These are phyloP conservation scores for Takashimella tepidaria DNA, from an alignment of 1,284 basidiomycete genomes.

Conservation along the genomic window DNA sequence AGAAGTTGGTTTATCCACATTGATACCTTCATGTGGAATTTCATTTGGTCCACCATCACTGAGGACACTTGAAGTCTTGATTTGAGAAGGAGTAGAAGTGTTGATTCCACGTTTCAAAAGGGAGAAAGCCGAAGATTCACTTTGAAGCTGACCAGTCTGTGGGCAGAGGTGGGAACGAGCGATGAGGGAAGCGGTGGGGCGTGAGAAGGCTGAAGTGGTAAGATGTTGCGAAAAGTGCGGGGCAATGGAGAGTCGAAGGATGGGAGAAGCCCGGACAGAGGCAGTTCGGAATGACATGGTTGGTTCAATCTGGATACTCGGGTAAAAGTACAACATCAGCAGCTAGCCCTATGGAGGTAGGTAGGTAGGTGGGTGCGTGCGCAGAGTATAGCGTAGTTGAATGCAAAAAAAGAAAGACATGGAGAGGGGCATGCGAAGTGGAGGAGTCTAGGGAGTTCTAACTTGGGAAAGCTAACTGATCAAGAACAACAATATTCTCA, in stretches of 20 bases:
- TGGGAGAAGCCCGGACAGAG: too few relatives aligned
- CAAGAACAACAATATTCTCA: too few relatives aligned
- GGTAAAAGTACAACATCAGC: too few relatives aligned
- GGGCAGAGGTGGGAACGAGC: slow-evolving; percentile 2
- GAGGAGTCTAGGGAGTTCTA: too few relatives aligned
- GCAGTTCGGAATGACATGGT: slow-evolving; percentile 28
- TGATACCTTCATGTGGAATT: slow-evolving; percentile 40
- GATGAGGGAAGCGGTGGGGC: slow-evolving; percentile 4
- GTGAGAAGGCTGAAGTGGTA: slow-evolving; percentile 10
- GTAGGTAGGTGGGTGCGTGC: too few relatives aligned
- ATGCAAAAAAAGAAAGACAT: too few relatives aligned
- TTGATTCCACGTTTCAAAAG: slow-evolving; percentile 10
- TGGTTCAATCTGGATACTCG: background rate
- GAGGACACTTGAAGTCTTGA: slow-evolving; percentile 18
- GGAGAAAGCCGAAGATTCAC: slow-evolving; percentile 7
- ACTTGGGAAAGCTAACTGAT: too few relatives aligned
- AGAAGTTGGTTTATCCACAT: slow-evolving; percentile 35
- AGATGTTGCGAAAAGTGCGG: slow-evolving; percentile 11
- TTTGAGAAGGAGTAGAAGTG: slow-evolving; percentile 6
- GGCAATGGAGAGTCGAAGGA: too few relatives aligned
- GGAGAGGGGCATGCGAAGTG: too few relatives aligned
- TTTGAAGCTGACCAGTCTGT: slow-evolving; percentile 1
- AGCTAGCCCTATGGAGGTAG: too few relatives aligned
- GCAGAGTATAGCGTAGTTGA: too few relatives aligned
- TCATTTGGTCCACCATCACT: slow-evolving; percentile 38